Base-by-base conservation (phyloP, 176 grass and related monocot species). In the Rhynchospora tenuis region DNA sequence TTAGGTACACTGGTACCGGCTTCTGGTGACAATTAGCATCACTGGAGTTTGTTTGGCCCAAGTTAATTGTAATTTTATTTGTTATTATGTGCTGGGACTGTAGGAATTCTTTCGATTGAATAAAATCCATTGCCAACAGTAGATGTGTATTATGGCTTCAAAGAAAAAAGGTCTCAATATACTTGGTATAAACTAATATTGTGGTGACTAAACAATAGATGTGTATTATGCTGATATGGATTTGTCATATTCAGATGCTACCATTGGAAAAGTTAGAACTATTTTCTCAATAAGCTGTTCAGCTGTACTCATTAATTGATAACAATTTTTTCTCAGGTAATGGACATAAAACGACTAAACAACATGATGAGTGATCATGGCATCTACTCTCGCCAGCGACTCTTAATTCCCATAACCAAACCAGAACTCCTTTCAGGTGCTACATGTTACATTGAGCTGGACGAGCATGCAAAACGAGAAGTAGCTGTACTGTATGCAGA, bases 311-410 rank as follows among this genome's bases (percentile, higher is more conserved):
- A 29, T 9, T 29, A 24, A 45, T 33, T 84, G 17, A 65, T 3
- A 24, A 4, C 9, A 54, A 10, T 24, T 48, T 24, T 48, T 83
- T 14, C 73, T 46, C 87, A 95, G 95, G 89, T 98, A 26, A 90
- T 91, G 0, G 92, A 93, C 69, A 87, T 98, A 83, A 98, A 91
- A 72, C 81, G 92, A 22, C 91, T 98, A 82, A 95, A 98, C 73
- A 95, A 98, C 60, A 95, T 98, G 95, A 98, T 98, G 89, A 98
- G 95, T 19, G 95, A 98, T 58, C 95, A 98, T 62, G 95, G 95
- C 33, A 95, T 98, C 78, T 91, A 98, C 88, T 93, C 92, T 0
- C 94, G 92, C 52, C 89, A 98, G 79, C 94, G 92, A 54, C 92
- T 98, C 85, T 74, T 98, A 24, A 90, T 98, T 62, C 92, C 92